Base-by-base conservation (phyloP, 108 stramenopile species). In the Conticribra weissflogii region DNA sequence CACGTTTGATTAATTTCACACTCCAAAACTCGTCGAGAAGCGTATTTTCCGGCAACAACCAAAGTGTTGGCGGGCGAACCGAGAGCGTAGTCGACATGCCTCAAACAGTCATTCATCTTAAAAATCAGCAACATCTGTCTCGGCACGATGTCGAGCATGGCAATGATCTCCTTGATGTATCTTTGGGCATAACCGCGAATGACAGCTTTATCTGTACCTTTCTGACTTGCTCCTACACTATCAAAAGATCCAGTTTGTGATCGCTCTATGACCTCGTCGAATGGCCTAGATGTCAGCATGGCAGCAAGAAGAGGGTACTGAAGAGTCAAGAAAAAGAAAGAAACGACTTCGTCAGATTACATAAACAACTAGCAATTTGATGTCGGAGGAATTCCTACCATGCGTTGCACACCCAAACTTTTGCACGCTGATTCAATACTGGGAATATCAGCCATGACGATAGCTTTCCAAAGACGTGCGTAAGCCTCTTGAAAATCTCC, bases 71-170 rank as follows among this genome's bases (percentile, higher is more conserved):
- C 71, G 1, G 93, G 93, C 2, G 86, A 86, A 9, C 94, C 96
- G 9, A 98, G 69, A 1, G 86, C 76, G 45, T 80, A 72, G 72
- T 98, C 97, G 49, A 98, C 89, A 74, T 97, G 97, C 16, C 98
- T 68, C 34, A 96, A 67, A 72, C 96, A 97, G 74, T 98, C 97
- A 64, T 97, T 96, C 91, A 92, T 96, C 66, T 98, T 96, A 33
- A 98, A 82, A 32, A 98, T 72, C 19, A 98, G 70, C 21, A 97
- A 82, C 90, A 98, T 88, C 63, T 96, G 91, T 49, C 93, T 81
- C 16, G 96, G 96, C 2, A 98, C 86, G 58, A 63, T 74, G 17
- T 88, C 90, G 1, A 98, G 66, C 56, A 98, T 76, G 3, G 70
- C 68, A 52, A 95, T 69, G 46, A 98, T 98, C 53, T 97, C 92